Base-by-base conservation (phyloP, 805 yeast genomes). In the Starmerella scarabaei region DNA sequence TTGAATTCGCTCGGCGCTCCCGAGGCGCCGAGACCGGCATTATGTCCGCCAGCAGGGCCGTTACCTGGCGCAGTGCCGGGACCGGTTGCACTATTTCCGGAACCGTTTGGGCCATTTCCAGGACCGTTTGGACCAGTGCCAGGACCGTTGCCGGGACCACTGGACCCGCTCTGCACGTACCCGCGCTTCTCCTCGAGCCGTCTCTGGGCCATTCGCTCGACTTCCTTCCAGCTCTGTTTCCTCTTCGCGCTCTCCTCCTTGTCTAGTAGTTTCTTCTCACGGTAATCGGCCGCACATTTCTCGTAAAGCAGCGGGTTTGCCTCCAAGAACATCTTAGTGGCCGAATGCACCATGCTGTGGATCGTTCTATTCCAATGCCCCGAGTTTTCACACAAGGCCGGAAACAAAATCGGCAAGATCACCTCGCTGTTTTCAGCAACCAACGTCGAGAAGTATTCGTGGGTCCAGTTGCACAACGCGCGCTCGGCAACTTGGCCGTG, bases 401-500 rank as follows among this genome's bases (percentile, higher is more conserved):
- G 80, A 61, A 84, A 91, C 28, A 91, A 74, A 34, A 91, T 85
- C 21, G 98, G 97, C 52, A 91, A 65, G 40, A 88, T 84, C 28
- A 81, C 86, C 53, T 85, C 94, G 7, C 93, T 86, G 49, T 65
- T 63, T 54, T 91, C 97, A 17, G 93, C 83, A 36, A 91, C 85
- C 52, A 88, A 64, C 31, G 85, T 80, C 48, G 86, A 72, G 59
- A 91, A 86, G 63, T 83, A 86, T 56, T 91, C 97, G 60, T 88
- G 88, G 53, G 83, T 81, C 91, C 95, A 91, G 60, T 76, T 84
- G 57, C 86, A 80, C 44, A 91, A 71, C 2, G 91, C 95, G 52
- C 93, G 84, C 62, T 91, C 98, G 42, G 93, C 80, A 20, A 91
- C 95, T 68, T 91, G 98, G 67, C 91, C 93, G 64, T 91, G 97